A percentile compares a stretch with the other conserved stretches of the same genome.
phyloP scores from a whole-genome alignment of 176 grass and related monocot genomes.

The Zea luxurians region DNA sequence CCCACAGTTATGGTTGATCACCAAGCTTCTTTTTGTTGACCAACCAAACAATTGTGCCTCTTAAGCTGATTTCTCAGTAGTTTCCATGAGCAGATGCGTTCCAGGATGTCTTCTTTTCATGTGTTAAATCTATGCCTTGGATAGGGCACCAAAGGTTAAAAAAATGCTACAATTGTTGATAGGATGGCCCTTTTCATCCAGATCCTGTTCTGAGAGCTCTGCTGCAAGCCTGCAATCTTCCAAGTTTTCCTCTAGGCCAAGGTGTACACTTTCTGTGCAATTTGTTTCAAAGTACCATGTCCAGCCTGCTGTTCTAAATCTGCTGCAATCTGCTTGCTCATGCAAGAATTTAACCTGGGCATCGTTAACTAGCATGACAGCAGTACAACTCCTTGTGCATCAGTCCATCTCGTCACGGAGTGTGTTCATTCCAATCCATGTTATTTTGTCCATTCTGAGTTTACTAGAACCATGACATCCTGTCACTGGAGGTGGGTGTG shows the following conservation, averaged over 20 bases:
- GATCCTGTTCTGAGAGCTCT: neutral
- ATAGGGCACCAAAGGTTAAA: neutral
- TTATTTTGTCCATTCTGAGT: neutral
- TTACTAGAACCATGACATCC: neutral
- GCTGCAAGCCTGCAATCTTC: neutral
- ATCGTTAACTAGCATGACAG: neutral
- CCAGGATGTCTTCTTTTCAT: neutral
- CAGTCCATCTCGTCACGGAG: no score
- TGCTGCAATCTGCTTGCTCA: neutral
- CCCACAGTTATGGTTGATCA: neutral
- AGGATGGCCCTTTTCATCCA: neutral
- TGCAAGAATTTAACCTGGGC: neutral
- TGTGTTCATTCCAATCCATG: neutral
- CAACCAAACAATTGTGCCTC: neutral
- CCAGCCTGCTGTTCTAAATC: neutral
- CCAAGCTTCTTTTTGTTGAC: neutral
- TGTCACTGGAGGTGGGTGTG: no score
- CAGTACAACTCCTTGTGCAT: neutral
- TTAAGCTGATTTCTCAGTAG: neutral
- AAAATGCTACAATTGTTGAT: neutral
- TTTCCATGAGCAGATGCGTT: neutral
- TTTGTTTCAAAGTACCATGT: neutral
- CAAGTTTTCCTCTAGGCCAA: neutral
- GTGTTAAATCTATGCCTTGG: no score
- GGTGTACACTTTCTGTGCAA: neutral